Conservation (phyloP, 768 basidiomycete species). For the Kondoa malvinella region DNA sequence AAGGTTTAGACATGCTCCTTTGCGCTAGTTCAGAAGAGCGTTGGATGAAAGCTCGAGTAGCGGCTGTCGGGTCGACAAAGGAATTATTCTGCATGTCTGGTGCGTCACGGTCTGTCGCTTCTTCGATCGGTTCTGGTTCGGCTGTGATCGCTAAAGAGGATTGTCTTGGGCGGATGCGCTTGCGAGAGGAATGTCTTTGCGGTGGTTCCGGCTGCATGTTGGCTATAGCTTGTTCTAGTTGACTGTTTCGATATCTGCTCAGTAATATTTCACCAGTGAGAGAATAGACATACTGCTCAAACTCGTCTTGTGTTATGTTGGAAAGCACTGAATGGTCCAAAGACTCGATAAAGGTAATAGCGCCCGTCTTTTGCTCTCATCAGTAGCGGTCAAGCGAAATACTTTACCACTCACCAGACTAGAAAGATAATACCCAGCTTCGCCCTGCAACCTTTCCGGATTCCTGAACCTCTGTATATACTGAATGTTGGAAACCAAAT, state of each 20-base stretch:
- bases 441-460: constrained; percentile 73
- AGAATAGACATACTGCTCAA: constrained; percentile 46
- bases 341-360: constrained; percentile 91
- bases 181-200: neutral
- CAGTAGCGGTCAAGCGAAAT: neutral
- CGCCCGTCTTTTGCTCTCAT: constrained; percentile 54
- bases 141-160: neutral
- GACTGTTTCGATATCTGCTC: neutral
- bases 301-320: constrained; percentile 83
- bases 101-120: constrained; percentile 2
- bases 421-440: constrained; percentile 91
- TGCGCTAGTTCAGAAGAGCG: constrained; percentile 23
- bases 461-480: constrained; percentile 92
- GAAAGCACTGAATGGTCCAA: constrained; percentile 92
- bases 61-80: constrained; percentile 11
- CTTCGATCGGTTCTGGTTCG: neutral
- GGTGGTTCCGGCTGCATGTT: neutral
- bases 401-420: constrained; percentile 51
- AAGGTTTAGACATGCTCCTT: constrained; percentile 26
- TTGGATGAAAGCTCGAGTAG: constrained; percentile 18
- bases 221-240: constrained; percentile 1
- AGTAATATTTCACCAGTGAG: constrained; percentile 4
- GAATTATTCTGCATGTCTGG: constrained; percentile 6
- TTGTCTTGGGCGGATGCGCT: neutral
- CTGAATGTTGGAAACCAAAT: constrained; percentile 91